A percentile compares a stretch with the other conserved stretches of the same genome.
phyloP scores from a whole-genome alignment of 106 monocot genomes.

The Apostasia ramifera region DNA sequence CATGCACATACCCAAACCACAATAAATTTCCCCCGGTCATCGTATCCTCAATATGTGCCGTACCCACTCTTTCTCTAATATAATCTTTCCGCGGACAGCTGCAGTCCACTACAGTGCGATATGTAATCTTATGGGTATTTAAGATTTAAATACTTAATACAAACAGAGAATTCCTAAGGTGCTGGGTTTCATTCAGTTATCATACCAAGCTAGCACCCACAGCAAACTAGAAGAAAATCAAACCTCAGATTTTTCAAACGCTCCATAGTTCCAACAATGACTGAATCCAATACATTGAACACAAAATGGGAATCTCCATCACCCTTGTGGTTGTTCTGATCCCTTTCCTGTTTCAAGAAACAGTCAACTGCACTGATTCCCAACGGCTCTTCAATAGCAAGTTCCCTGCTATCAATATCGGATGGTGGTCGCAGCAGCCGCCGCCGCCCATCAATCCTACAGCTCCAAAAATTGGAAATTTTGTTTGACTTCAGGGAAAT shows the following conservation, averaged over 20 bases:
- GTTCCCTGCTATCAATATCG: conserved; percentile 9
- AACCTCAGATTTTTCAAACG: conserved; percentile 56
- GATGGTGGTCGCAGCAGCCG: neutral
- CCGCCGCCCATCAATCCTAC: conserved; percentile 3
- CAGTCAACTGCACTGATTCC: conserved; percentile 10
- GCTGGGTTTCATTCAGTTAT: neutral
- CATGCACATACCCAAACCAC: too few species aligned
- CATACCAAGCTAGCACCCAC: conserved; percentile 7
- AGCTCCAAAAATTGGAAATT: neutral
- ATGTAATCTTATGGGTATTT: neutral
- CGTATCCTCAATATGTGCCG: too few species aligned
- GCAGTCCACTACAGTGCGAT: too few species aligned
- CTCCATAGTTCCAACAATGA: conserved; percentile 49
- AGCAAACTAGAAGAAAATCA: conserved; percentile 3
- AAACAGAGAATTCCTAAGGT: neutral
- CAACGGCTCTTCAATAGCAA: conserved; percentile 18
- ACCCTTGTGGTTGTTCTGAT: conserved; percentile 5
- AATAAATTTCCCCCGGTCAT: too few species aligned
- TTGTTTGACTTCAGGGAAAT: neutral
- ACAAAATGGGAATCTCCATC: conserved; percentile 27
- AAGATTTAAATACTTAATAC: neutral
- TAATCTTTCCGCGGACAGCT: too few species aligned
- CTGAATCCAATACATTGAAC: conserved; percentile 53
- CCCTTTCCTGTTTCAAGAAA: conserved; percentile 13
- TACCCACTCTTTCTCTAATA: too few species aligned